phyloP scores from a whole-genome alignment of 176 grass and related monocot genomes.

The Zizania latifolia region DNA sequence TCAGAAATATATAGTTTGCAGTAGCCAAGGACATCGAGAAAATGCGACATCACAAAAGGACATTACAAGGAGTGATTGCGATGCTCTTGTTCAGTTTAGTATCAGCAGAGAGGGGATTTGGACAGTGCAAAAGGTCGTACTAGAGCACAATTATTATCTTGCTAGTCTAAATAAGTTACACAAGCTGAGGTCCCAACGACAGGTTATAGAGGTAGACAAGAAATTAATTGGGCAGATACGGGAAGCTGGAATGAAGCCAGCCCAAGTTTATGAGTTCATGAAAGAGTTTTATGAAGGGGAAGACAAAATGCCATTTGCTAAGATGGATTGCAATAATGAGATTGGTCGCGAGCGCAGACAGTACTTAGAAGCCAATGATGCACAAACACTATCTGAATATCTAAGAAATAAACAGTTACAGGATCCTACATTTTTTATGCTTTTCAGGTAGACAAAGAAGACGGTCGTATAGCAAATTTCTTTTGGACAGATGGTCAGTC shows the following conservation, averaged over 20 bases:
- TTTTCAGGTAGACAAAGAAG: constrained; percentile 35
- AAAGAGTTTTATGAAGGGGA: background rate
- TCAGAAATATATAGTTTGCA: too few species aligned
- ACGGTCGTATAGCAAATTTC: constrained; percentile 32
- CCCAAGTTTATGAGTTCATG: background rate
- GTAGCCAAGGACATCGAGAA: background rate
- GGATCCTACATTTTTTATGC: constrained; percentile 42
- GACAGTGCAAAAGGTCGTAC: background rate
- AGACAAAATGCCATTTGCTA: background rate
- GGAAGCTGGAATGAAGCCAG: background rate
- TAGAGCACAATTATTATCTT: too few species aligned
- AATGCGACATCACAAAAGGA: background rate
- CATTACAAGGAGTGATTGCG: background rate
- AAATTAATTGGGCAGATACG: background rate
- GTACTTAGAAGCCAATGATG: too few species aligned
- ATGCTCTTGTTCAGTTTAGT: background rate
- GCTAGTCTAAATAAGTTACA: background rate
- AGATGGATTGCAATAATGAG: too few species aligned
- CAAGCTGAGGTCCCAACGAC: background rate
- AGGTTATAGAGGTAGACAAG: background rate
- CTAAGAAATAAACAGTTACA: constrained; percentile 34
- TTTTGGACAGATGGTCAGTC: background rate
- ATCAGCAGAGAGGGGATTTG: background rate
- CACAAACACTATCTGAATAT: constrained; percentile 23
- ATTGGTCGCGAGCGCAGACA: too few species aligned